Conservation (phyloP, 2,329 filamentous ascomycete species). For the Colletotrichum magnum region DNA sequence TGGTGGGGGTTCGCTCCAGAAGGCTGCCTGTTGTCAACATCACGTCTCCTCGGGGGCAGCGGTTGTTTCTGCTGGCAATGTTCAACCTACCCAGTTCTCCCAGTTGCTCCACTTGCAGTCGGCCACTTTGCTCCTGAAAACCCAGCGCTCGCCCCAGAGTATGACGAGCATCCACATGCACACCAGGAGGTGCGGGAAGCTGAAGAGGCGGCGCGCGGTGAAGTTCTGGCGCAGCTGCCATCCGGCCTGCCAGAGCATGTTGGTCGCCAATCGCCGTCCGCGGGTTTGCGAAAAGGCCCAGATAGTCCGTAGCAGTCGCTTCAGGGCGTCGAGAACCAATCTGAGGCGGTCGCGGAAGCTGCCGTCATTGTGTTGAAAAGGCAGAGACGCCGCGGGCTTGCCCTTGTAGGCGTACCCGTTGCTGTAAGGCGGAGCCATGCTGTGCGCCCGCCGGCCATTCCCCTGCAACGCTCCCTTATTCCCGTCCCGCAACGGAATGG, state of each 20-base stretch:
- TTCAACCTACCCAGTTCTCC: conserved; percentile 86
- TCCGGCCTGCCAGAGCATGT: conserved; percentile 26
- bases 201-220: conserved; percentile 66
- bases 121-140: conserved; percentile 79
- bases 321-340: conserved; percentile 20
- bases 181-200: conserved; percentile 77
- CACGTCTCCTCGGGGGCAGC: background rate
- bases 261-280: conserved; percentile 29
- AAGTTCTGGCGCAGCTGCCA: conserved; percentile 61
- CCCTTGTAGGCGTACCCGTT: conserved; percentile 44
- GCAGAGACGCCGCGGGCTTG: conserved; percentile 17
- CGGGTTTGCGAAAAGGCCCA: conserved; percentile 38
- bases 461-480: conserved; percentile 38
- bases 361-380: conserved; percentile 41
- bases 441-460: conserved; percentile 47
- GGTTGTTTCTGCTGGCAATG: background rate
- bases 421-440: conserved; percentile 56
- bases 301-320: conserved; percentile 23
- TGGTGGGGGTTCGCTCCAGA: conserved; percentile 84
- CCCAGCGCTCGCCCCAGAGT: conserved; percentile 87
- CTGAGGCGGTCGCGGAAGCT: conserved; percentile 41
- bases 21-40: conserved; percentile 68
- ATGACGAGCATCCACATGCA: conserved; percentile 82
- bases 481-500: conserved; percentile 31
- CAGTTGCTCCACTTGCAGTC: conserved; percentile 87